Base-by-base conservation (phyloP, 1,284 basidiomycete species). In the Leccinum fallax region DNA sequence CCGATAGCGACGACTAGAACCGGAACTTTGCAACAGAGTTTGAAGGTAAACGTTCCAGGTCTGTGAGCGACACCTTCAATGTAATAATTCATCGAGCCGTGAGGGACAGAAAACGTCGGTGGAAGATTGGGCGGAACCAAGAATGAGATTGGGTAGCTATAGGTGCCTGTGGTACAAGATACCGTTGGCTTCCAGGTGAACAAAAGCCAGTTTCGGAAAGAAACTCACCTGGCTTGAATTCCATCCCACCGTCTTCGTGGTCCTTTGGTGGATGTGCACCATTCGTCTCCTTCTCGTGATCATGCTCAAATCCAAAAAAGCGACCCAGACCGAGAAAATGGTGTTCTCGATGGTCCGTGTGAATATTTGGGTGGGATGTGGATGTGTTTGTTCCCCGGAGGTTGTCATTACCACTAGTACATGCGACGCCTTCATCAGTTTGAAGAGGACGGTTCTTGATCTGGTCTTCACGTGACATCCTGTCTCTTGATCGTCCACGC, bases 71-170 rank as follows among this genome's bases (percentile, higher is more conserved):
- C 85, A 5, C 93, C 95, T 69, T 90, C 92, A 19, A 99, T 84
- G 51, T 80, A 79, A 85, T 98, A 98, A 2, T 76, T 72, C 11
- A 97, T 90, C 6, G 85, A 84, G 9, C 95, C 96, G 71, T 87
- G 93, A 61, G 92, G 87, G 65, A 90, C 89, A 58, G 85, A 82
- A 61, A 98, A 81, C 0, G 89, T 89, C 0, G 97, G 94, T 5
- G 96, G 95, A 11, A 93, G 83, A 64, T 86, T 83, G 3, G 87
- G 80, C 0, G 96, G 95, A 55, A 99, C 87, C 3, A 90, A 80
- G 74, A 98, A 94, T 9, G 93, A 94, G 67, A 99, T 93, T 0
- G 96, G 96, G 74, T 95, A 99, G 46, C 93, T 96, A 75, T 98
- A 98, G 5, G 89, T 90, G 34, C 94, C 94, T 93, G 67, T 5